Evolutionary conservation across 2,329 filamentous ascomycete species (phyloP), one percentile per base, ranked within the genome.

Genomic region (Epichloe elymi): DNA sequence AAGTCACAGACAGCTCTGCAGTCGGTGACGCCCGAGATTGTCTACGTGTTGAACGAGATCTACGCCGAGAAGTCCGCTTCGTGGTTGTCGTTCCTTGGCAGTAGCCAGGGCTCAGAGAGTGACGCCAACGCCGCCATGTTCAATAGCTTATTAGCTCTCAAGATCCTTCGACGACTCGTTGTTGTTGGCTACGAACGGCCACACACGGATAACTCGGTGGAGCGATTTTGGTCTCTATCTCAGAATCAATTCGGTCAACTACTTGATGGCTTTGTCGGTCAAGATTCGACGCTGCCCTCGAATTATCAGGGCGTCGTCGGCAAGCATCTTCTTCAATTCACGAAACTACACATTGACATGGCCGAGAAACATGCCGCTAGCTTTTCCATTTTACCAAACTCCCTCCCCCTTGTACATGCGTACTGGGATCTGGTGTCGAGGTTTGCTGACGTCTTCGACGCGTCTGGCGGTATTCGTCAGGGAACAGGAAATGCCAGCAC

Each of bases 281-380:
- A 75, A 41, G 74, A 80, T 47, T 74, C 74, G n/a, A 68, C 71
- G 5, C 65, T 78, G 3, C 67, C 83, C 2, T 65, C 73, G 4
- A 66, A 70, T 4, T 75, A 81, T 23, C 77, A 79, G 53, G 77
- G 76, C 37, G 63, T 85, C 23, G 71, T 95, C n/a, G 86, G 86
- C 57, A 94, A 89, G 63, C 90, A 96, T 62, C 73, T 95, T 2
- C 70, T 96, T 41, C 90, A 97, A 62, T 83, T 97, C 47, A 83
- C 90, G 3, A 98, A 97, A 67, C 72, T 98, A 3, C 93, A 97
- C 63, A 75, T 94, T 39, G 83, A 88, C 51, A 91, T 97, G 83
- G 82, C 88, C 1, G 80, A 80, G 47, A 70, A 74, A 5, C 89
- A 95, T 63, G 82, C 90, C 1, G 83, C 86, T 3, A 86, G 88